A percentile compares a stretch with the other conserved stretches of the same genome.
Evolutionary conservation across 805 yeast genomes (phyloP).

Genomic region (Wickerhamiella alocasiicola): DNA sequence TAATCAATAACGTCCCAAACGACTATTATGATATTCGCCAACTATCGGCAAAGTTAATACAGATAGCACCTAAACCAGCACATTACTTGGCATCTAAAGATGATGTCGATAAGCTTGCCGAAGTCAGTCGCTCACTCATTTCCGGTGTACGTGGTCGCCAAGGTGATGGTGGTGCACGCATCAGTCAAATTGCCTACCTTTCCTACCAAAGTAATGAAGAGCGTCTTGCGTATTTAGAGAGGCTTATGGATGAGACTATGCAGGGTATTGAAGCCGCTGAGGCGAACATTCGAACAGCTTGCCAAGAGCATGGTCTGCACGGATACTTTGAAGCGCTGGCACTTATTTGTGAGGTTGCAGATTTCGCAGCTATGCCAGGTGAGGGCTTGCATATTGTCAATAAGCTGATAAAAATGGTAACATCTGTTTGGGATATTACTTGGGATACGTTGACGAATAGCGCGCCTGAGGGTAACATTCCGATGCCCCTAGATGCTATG

Average conservation of each 20-base stretch:
- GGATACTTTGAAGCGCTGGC: constrained; percentile 56
- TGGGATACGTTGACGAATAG: constrained; percentile 47
- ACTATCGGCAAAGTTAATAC: constrained; percentile 35
- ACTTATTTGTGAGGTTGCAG: constrained; percentile 31
- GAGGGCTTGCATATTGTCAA: constrained; percentile 16
- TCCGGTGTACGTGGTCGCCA: constrained; percentile 39
- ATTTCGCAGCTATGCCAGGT: constrained; percentile 13
- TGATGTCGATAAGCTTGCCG: constrained; percentile 23
- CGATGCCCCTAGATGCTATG: constrained; percentile 9
- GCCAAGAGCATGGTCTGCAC: constrained; percentile 42
- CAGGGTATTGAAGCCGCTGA: constrained; percentile 28
- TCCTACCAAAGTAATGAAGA: constrained; percentile 17
- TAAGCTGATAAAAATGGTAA: constrained; percentile 14
- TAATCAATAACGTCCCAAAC: constrained; percentile 52
- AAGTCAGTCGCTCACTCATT: constrained; percentile 22
- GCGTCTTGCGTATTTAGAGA: constrained; percentile 23
- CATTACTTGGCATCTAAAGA: constrained; percentile 19
- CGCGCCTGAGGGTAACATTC: constrained; percentile 51
- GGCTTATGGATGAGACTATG: constrained; percentile 26
- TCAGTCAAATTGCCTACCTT: constrained; percentile 39
- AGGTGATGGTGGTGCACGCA: constrained; percentile 70
- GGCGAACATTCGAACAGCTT: constrained; percentile 32
- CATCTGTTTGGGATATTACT: constrained; percentile 34
- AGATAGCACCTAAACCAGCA: constrained; percentile 33
- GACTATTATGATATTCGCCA: constrained; percentile 70